Evolutionary conservation across 2,329 filamentous ascomycete genomes (phyloP), one percentile per base, ranked within the genome.

Genomic region (Xylariales sp.): DNA sequence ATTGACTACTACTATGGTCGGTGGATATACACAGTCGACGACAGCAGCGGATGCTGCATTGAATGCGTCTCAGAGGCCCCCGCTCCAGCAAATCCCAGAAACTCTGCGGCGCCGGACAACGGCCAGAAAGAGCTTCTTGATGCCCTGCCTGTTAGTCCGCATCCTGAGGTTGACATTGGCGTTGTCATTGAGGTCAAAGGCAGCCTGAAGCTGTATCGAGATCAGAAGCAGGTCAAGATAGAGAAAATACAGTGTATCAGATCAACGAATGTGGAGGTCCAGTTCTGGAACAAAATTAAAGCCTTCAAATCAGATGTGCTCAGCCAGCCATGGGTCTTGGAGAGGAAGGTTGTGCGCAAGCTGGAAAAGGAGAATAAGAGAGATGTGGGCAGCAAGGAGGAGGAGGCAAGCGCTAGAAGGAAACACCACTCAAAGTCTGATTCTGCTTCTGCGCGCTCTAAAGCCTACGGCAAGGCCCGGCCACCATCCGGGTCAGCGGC

Each of bases 11-110:
- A 66, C 40, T 45, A 51, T 24, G 60, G 60, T 24, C 64, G 64
- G 24, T 66, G 63, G 30, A 60, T 75, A 28, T 79, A 73, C 49
- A 80, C 72, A 2, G 56, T 85, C n/a, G 81, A 85, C 48, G 81
- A 85, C 56, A 76, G 79, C 54, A 81, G 75, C 46, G 80, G 80
- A 12, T 59, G 59, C 17, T 78, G 72, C 40, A 73, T 83, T 16
- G 72, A 82, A 42, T 72, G 68, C 36, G 45, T 55, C 14, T 40
- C 61, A 17, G 40, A 47, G 5, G 36, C 54, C 5, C 43, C 56
- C 11, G 54, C 50, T 23, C 34, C 48, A 16, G 29, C 20, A 5
- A 28, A 14, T 10, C 18, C 38, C 15, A 40, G 39, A 14, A 16
- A 30, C 10, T n/a, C 8, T n/a, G n/a, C 8, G 23, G 23, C 8